Evolutionary conservation across 768 basidiomycete genomes (phyloP), one percentile per base, ranked within the genome.

Genomic region (Podaxis rugospora): DNA sequence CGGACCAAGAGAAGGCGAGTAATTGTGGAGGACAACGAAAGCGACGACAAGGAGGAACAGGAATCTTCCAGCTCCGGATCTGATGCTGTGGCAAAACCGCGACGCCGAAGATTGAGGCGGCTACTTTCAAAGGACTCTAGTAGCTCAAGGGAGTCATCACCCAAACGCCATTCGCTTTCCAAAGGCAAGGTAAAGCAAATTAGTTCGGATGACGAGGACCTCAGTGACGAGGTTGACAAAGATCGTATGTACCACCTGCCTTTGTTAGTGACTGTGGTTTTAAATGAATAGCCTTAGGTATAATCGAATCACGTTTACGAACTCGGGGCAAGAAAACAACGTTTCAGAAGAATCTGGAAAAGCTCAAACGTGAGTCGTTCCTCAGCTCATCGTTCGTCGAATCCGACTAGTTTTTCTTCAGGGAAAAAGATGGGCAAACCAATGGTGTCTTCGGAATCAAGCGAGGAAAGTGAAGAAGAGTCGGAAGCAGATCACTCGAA

Each of bases 341-440:
- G 4, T 92, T 83, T 68, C 87, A 86, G 64, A 80, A 77, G 68
- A 87, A 82, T 62, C 70, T 92, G 13, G 86, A 89, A 63, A 85
- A 78, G 63, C 66, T 92, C 55, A 89, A 83, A 73, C 77, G 90
- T 93, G 62, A 55, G 80, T 70, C 13, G 10, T 55, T 37, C 10
- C 10, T 54, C 11, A 44, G n/a, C 6, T 18, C 36, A 27, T 35
- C 28, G 4, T 28, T 57, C 28, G 9, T 55, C 47, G 39, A 35
- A 21, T 50, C 16, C 37, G 37, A n/a, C 18, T 42, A 52, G 56
- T 57, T 21, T 50, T 69, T 60, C 21, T 39, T 54, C 40, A 46
- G 55, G 67, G 66, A 70, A 67, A 56, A 66, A 66, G 21, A 60
- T 67, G 46, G 55, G 55, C 57, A 63, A 62, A 36, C 36, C 44